Base-by-base conservation (phyloP, 2,329 filamentous ascomycete genomes). In the Trichoderma simmonsii region DNA sequence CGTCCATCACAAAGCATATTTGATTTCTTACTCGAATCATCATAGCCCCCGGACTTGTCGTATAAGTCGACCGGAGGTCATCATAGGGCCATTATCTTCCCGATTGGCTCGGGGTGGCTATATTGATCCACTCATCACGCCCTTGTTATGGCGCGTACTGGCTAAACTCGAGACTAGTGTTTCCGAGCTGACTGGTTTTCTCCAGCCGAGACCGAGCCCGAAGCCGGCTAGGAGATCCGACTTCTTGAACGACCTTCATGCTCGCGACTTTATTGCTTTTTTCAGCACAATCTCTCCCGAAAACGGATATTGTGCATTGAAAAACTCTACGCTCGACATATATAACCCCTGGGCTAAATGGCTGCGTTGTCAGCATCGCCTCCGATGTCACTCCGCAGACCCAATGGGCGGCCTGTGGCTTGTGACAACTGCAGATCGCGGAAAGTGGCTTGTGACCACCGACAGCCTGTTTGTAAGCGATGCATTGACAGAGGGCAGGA, bases 361-460 rank as follows among this genome's bases (percentile, higher is more conserved):
- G 48, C 71, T 28, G 26, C 60, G 15, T 12, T 34, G 18, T 30
- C 62, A 43, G 62, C 28, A 12, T 15, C 62, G 24, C 14, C 39
- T 51, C 66, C 66, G 9, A n/a, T 43, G 32, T 26, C 56, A 48
- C 73, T 74, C 69, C 79, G 79, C 24, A 75, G 80, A 36, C 79
- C 51, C 66, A 77, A 77, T 48, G 76, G 76, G 4, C 70, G 75
- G 4, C 73, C 71, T 1, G 75, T 74, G 34, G 74, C 74, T 26
- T 77, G 76, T 54, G 67, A 83, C 76, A 81, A 81, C 9, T 83
- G 81, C 65, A 77, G 80, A 32, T 79, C 77, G 60, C 80, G 81
- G n/a, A 83, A 83, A 66, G 79, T 83, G 7, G 80, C 82, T 9
- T 84, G 82, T 74, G 82, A 84, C 70, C 80, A 83, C 70, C 74